Percentiles rank a stretch among this genome's conserved stretches.
Evolutionary conservation across 2,329 filamentous ascomycete genomes (phyloP).

Genomic region (Microascus cirrosus): DNA sequence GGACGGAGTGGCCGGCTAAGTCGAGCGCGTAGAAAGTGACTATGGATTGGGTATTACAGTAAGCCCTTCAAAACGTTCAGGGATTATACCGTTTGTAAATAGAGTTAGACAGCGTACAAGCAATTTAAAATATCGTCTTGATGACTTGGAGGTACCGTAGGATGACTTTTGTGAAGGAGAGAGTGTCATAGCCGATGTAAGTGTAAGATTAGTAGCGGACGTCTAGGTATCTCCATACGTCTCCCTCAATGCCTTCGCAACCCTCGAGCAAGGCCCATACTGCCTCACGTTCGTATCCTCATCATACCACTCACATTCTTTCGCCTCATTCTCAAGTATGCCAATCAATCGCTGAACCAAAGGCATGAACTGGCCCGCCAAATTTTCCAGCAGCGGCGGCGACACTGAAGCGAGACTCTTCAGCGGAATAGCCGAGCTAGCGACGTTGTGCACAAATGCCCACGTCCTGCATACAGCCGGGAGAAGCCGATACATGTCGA

Average conservation of each 20-base stretch:
- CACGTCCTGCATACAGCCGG: not conserved
- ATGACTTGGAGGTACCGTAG: not conserved
- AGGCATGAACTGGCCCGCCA: not conserved
- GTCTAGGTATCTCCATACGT: not conserved
- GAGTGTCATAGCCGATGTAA: too few relatives aligned
- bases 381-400: not conserved
- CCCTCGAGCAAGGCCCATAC: conserved; percentile 1
- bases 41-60: not conserved
- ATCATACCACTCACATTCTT: conserved; percentile 4
- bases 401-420: not conserved
- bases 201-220: not conserved
- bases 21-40: conserved; percentile 5
- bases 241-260: conserved; percentile 1
- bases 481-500: conserved; percentile 1
- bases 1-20: conserved; percentile 34
- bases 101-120: not conserved
- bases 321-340: not conserved
- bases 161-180: not conserved
- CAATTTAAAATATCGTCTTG: not conserved
- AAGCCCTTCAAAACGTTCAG: too few relatives aligned
- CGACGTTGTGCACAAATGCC: conserved; percentile 2
- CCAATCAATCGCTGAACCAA: not conserved
- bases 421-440: not conserved
- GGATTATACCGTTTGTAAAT: too few relatives aligned
- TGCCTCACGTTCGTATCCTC: conserved; percentile 3